Percentiles rank a stretch among this genome's conserved stretches.
phyloP scores from a whole-genome alignment of 352 stramenopile genomes.

The Globisporangium spiculum region DNA sequence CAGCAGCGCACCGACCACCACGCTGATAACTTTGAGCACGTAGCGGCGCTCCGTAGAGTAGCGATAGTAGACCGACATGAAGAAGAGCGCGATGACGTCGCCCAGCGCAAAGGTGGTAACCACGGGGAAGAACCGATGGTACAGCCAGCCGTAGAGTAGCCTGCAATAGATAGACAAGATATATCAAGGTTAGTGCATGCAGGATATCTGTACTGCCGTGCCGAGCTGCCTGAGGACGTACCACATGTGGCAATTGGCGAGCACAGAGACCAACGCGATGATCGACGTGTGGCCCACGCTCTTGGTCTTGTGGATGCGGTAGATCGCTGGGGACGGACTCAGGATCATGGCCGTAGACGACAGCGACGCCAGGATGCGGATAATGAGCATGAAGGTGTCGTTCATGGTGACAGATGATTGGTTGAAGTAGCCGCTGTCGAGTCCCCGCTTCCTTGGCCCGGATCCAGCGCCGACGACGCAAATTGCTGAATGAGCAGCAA shows the following conservation, averaged over 20 bases:
- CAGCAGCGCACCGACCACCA: constrained; percentile 21
- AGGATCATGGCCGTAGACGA: constrained; percentile 37
- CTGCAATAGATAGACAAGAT: background rate
- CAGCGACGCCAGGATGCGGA: constrained; percentile 26
- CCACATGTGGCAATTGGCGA: constrained; percentile 40
- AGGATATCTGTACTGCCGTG: background rate
- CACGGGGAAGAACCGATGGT: constrained; percentile 25
- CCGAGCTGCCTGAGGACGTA: background rate
- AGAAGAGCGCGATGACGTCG: constrained; percentile 34
- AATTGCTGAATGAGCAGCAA: constrained; percentile 1
- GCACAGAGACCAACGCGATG: constrained; percentile 37
- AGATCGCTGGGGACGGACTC: constrained; percentile 33
- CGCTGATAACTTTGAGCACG: constrained; percentile 28
- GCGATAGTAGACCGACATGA: constrained; percentile 52
- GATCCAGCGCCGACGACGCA: background rate
- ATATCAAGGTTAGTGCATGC: background rate
- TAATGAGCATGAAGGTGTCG: constrained; percentile 6
- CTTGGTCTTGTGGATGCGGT: constrained; percentile 37
- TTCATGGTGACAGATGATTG: background rate
- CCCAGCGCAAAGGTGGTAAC: constrained; percentile 49
- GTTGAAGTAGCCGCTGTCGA: background rate
- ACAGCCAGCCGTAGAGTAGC: constrained; percentile 13
- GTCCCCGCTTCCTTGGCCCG: background rate
- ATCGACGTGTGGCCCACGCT: constrained; percentile 33
- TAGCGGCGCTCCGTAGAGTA: constrained; percentile 40